Percentiles rank a stretch among this genome's conserved stretches.
Evolutionary conservation across 2,329 filamentous ascomycete species (phyloP).

Genomic region (Aspergillus tanneri): DNA sequence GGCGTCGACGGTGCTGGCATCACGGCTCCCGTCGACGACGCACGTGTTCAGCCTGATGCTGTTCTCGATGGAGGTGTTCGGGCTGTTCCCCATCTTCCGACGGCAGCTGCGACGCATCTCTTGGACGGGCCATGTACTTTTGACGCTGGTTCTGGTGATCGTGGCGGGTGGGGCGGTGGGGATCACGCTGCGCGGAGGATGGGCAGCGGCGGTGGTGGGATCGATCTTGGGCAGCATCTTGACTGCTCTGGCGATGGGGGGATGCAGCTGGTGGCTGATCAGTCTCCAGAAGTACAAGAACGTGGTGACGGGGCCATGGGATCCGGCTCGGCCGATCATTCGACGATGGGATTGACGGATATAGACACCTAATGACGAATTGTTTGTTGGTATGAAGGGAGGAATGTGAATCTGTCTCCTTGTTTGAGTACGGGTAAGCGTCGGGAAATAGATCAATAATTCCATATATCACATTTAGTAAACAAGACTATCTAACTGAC

Average conservation of each 20-base stretch:
- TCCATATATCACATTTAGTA: too few species aligned
- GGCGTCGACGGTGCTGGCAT: constrained; percentile 92
- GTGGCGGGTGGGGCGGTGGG: constrained; percentile 77
- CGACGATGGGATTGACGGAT: constrained; percentile 40
- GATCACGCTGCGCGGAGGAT: constrained; percentile 56
- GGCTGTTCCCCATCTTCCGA: constrained; percentile 95
- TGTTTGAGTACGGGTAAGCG: too few species aligned
- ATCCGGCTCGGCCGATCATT: constrained; percentile 75
- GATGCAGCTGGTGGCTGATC: constrained; percentile 97
- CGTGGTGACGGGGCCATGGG: constrained; percentile 97
- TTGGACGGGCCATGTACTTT: constrained; percentile 73
- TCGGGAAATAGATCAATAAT: too few species aligned
- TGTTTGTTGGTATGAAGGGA: too few species aligned
- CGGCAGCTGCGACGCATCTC: constrained; percentile 78
- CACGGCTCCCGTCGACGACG: constrained; percentile 80
- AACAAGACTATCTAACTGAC: too few species aligned
- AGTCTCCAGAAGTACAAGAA: constrained; percentile 98
- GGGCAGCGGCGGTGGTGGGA: constrained; percentile 63
- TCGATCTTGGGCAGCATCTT: constrained; percentile 73
- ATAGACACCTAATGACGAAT: too few species aligned
- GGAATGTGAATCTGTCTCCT: too few species aligned
- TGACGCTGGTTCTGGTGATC: constrained; percentile 75
- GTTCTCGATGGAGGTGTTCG: constrained; percentile 96
- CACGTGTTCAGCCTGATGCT: constrained; percentile 94
- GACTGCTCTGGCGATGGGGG: constrained; percentile 77